These are phyloP conservation scores for Eucommia ulmoides DNA, from an alignment of 257 asterid genomes.

Conservation along the genomic window DNA sequence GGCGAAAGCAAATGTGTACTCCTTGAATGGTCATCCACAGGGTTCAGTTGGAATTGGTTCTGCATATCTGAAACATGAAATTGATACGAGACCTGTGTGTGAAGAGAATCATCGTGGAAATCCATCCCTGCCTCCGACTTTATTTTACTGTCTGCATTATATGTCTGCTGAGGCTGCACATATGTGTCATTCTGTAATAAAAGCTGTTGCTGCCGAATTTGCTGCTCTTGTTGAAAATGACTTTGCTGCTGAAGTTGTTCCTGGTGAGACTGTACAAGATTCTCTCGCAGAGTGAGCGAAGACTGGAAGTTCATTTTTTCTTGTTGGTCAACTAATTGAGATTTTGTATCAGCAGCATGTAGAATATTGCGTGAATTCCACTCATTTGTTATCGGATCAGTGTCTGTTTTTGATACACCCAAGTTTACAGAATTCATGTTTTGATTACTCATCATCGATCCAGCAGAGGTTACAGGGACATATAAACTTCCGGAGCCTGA, in stretches of 20 bases:
- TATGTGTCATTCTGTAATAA: slow-evolving; percentile 37
- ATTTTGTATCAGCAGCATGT: slow-evolving; percentile 32
- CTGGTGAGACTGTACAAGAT: slow-evolving; percentile 46
- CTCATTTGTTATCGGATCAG: slow-evolving; percentile 35
- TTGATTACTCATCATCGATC: slow-evolving; percentile 39
- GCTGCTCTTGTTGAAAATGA: slow-evolving; percentile 47
- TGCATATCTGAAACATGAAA: slow-evolving; percentile 47
- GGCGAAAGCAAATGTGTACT: slow-evolving; percentile 35
- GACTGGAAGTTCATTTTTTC: slow-evolving; percentile 49
- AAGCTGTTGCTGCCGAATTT: slow-evolving; percentile 47
- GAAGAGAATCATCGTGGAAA: slow-evolving; percentile 34
- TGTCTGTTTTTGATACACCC: slow-evolving; percentile 36
- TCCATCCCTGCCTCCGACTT: slow-evolving; percentile 48
- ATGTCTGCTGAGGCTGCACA: slow-evolving; percentile 40
- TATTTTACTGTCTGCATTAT: slow-evolving; percentile 33
- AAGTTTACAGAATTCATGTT: slow-evolving; percentile 32
- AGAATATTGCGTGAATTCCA: slow-evolving; percentile 34
- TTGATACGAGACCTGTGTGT: slow-evolving; percentile 45
- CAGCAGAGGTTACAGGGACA: slow-evolving; percentile 43
- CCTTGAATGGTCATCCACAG: slow-evolving; percentile 41
- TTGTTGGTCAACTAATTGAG: slow-evolving; percentile 36
- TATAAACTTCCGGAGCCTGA: slow-evolving; percentile 58
- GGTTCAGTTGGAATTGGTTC: slow-evolving; percentile 41
- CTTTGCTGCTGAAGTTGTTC: slow-evolving; percentile 45
- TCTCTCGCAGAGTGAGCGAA: slow-evolving; percentile 34